Conservation (phyloP, 768 basidiomycete species). For the Podaxis rugospora region DNA sequence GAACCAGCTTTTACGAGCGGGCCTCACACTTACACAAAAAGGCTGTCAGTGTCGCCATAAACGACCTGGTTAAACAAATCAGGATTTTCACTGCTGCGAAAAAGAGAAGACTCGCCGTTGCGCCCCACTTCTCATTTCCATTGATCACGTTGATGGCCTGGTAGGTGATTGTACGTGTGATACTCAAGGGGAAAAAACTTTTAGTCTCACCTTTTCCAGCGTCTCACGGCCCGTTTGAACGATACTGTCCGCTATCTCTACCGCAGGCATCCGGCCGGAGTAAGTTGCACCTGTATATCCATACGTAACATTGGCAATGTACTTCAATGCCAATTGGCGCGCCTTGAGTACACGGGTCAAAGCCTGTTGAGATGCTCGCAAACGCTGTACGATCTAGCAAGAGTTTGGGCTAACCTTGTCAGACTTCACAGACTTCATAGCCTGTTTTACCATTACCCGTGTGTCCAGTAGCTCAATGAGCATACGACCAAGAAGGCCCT, state of each 20-base stretch:
- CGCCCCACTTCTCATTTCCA: slow-evolving; percentile 78
- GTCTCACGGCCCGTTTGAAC: slow-evolving; percentile 96
- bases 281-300: slow-evolving; percentile 94
- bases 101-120: slow-evolving; percentile 34
- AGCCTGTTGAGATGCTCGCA: slow-evolving; percentile 39
- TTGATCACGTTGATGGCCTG: slow-evolving; percentile 85
- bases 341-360: slow-evolving; percentile 79
- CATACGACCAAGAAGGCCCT: slow-evolving; percentile 88
- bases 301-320: slow-evolving; percentile 92
- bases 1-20: background rate
- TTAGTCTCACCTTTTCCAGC: slow-evolving; percentile 70
- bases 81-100: background rate
- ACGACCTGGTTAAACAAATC: slow-evolving; percentile 50
- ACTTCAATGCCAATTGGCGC: slow-evolving; percentile 90
- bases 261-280: slow-evolving; percentile 97
- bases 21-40: slow-evolving; percentile 60
- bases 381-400: background rate
- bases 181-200: background rate
- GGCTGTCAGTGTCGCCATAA: slow-evolving; percentile 96
- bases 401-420: slow-evolving; percentile 58
- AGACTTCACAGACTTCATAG: slow-evolving; percentile 76
- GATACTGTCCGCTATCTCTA: slow-evolving; percentile 97
- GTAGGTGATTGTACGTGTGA: background rate
- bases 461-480: slow-evolving; percentile 89
- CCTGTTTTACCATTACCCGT: slow-evolving; percentile 96